These are phyloP conservation scores for Uncinocarpus reesii DNA, from an alignment of 2,329 filamentous ascomycete species.

Conservation along the genomic window DNA sequence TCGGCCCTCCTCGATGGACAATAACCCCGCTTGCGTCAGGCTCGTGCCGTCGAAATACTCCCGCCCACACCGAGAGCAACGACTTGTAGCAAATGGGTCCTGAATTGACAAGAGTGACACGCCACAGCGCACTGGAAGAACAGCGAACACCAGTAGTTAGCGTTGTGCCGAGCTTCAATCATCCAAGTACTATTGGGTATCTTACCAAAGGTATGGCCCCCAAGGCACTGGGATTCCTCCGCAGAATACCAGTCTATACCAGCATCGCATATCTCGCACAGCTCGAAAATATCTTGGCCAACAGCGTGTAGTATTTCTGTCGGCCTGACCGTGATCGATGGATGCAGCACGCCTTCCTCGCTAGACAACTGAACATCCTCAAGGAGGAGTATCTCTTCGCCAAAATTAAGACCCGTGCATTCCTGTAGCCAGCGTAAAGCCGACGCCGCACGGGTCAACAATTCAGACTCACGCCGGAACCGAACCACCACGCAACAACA, in stretches of 20 bases:
- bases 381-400: conserved; percentile 27
- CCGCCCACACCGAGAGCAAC: conserved; percentile 45
- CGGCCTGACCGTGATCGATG: conserved; percentile 21
- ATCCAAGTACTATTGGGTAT: no score
- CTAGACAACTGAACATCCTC: background rate
- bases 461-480: conserved; percentile 17
- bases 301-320: conserved; percentile 19
- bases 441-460: conserved; percentile 22
- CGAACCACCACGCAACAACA: conserved; percentile 29
- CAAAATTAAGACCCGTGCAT: conserved; percentile 25
- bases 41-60: conserved; percentile 21
- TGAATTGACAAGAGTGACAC: conserved; percentile 48
- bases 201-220: conserved; percentile 45
- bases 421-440: conserved; percentile 23
- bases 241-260: conserved; percentile 41
- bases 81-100: conserved; percentile 44
- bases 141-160: conserved; percentile 9
- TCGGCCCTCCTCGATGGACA: background rate
- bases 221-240: conserved; percentile 39
- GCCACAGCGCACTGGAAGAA: conserved; percentile 39
- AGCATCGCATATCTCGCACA: conserved; percentile 44
- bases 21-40: background rate
- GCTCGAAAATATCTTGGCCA: conserved; percentile 32
- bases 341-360: background rate
- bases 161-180: no score